Evolutionary conservation across 1,284 basidiomycete genomes (phyloP), one percentile per base, ranked within the genome.

Genomic region (Cryptococcus jaspeensis): DNA sequence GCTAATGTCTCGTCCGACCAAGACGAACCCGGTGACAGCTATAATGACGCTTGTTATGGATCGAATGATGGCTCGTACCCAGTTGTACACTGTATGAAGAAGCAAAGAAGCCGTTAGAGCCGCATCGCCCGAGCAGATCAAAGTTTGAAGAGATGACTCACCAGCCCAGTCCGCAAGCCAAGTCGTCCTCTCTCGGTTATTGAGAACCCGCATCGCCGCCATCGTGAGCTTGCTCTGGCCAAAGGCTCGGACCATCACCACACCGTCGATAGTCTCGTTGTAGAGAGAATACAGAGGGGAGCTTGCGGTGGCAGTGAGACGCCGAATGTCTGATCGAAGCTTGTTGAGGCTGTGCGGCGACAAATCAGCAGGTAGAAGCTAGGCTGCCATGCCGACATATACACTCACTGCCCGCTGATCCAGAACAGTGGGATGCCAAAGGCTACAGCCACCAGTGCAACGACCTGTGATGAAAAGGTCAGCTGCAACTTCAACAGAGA

Each of bases 271-370:
- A 1, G 73, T 67, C 56, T 80, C 77, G 56, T 78, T 70, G 55
- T 78, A 80, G n/a, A 80, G 65, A 5, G 72, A 73, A 61, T 79
- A 76, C 4, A 80, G 56, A 0, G 80, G 79, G 11, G 75, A 77
- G 40, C 74, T 74, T 6, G 75, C 70, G 3, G 75, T 67, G 5
- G 74, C 67, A 11, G 65, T 63, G 7, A 76, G 63, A 18, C 76
- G 65, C 20, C 70, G 61, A 11, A 76, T 64, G 46, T 73, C 69
- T n/a, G 74, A 66, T 36, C 75, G 65, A 12, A 76, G 59, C 52
- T 72, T 72, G 49, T 71, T 66, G 2, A 76, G 64, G 37, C 69
- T 73, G 42, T 42, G 36, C 18, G 16, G n/a, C 23, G 16, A 45
- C 16, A 43, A 39, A 38, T 28, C 38, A 22, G 16, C 13, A 13